A percentile compares a stretch with the other conserved stretches of the same genome.
phyloP scores from a whole-genome alignment of 495 filamentous ascomycete species.

The Lasiosphaeria ovina region DNA sequence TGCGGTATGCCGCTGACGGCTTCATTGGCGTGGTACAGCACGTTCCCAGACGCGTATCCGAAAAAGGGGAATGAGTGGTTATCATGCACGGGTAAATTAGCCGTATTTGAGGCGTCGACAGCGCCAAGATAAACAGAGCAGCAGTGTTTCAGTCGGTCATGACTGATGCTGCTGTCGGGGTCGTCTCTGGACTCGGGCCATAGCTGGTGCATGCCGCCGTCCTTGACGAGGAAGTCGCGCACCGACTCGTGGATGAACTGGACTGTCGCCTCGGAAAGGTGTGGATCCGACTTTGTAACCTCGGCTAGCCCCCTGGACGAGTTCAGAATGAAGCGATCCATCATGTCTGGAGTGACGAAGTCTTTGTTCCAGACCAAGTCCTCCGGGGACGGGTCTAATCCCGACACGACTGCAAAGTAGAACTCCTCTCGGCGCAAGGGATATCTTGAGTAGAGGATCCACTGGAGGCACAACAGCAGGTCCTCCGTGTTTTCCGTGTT shows the following conservation, averaged over 20 bases:
- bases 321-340: slow-evolving; percentile 23
- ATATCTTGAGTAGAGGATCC: too few species aligned
- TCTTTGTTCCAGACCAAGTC: slow-evolving; percentile 11
- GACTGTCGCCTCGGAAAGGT: too few species aligned
- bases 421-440: too few species aligned
- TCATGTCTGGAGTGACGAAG: slow-evolving; percentile 3
- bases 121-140: too few species aligned
- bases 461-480: too few species aligned
- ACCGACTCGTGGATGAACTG: slow-evolving; percentile 44
- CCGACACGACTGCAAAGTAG: slow-evolving; percentile 33
- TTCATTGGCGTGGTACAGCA: too few species aligned
- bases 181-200: slow-evolving; percentile 30
- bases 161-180: slow-evolving; percentile 23
- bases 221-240: slow-evolving; percentile 25
- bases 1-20: too few species aligned
- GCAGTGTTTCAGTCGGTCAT: slow-evolving; percentile 34
- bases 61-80: too few species aligned
- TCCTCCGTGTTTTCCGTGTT: too few species aligned
- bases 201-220: slow-evolving; percentile 32
- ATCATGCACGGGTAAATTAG: too few species aligned
- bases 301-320: slow-evolving; percentile 36
- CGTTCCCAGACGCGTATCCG: too few species aligned
- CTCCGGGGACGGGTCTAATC: slow-evolving; percentile 15
- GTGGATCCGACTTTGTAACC: slow-evolving; percentile 21
- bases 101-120: too few species aligned